Evolutionary conservation across 129 eudicot genomes (phyloP).

Genomic region (Tagetes patula): DNA sequence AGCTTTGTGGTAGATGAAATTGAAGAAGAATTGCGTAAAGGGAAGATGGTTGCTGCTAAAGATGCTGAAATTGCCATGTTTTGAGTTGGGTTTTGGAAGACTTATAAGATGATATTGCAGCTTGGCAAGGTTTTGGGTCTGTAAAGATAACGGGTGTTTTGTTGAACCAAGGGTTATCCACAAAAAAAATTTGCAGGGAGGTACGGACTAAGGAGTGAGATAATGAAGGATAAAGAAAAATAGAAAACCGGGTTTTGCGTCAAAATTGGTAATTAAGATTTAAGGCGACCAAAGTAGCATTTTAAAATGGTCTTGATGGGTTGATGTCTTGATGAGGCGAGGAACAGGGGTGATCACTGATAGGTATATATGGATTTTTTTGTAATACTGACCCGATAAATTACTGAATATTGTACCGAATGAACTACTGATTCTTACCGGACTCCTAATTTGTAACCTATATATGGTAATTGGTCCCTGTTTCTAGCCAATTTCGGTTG

Average conservation of each 20-base stretch:
- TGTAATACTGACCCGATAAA: no score
- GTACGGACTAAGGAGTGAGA: background rate
- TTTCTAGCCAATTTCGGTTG: no score
- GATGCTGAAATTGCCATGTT: slow-evolving; percentile 68
- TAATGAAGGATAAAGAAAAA: slow-evolving; percentile 15
- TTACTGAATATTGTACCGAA: no score
- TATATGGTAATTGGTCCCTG: no score
- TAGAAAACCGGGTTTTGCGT: slow-evolving; percentile 2
- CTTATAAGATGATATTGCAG: background rate
- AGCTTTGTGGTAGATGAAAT: slow-evolving; percentile 46
- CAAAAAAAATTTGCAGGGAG: slow-evolving; percentile 20
- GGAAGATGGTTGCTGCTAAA: slow-evolving; percentile 46
- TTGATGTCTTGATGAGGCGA: no score
- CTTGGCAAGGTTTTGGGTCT: slow-evolving; percentile 16
- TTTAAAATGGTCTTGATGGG: no score
- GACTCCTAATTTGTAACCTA: no score
- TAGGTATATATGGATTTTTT: no score
- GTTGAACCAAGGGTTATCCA: slow-evolving; percentile 33
- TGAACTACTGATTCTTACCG: no score
- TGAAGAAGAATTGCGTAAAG: slow-evolving; percentile 51
- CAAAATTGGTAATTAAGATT: background rate
- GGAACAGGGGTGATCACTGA: no score
- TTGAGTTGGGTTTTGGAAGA: background rate
- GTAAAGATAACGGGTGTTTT: background rate
- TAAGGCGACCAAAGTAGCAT: no score